Evolutionary conservation across 345 rosid genomes (phyloP).

Genomic region (Clarkia xantiana): DNA sequence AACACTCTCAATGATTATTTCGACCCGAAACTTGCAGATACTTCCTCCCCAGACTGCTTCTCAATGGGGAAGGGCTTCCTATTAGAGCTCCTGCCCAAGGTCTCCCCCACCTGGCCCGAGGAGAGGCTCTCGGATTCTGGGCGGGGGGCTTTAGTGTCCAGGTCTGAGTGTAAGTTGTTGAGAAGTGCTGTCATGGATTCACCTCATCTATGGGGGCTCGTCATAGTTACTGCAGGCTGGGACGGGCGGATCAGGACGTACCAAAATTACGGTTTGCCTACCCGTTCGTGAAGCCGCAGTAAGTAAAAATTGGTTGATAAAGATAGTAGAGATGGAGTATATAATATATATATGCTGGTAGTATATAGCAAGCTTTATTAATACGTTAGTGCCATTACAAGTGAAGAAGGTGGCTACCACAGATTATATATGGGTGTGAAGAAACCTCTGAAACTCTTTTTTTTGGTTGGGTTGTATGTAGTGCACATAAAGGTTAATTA

Average conservation of each 20-base stretch:
- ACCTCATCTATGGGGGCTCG: conserved; percentile 52
- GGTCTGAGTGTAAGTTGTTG: conserved; percentile 41
- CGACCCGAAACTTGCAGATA: conserved; percentile 22
- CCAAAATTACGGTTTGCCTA: conserved; percentile 61
- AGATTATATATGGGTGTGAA: too few species aligned
- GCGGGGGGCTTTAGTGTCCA: conserved; percentile 20
- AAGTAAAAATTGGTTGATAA: too few species aligned
- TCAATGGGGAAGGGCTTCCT: conserved; percentile 30
- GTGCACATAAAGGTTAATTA: too few species aligned
- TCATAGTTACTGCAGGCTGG: conserved; percentile 58
- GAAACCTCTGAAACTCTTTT: too few species aligned
- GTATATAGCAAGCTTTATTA: too few species aligned
- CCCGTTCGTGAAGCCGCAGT: conserved; percentile 15
- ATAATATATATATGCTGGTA: too few species aligned
- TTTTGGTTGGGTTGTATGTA: too few species aligned
- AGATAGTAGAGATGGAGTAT: too few species aligned
- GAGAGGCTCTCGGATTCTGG: conserved; percentile 42
- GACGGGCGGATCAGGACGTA: conserved; percentile 65
- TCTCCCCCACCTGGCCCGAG: conserved; percentile 72
- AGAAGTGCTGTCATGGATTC: conserved; percentile 37
- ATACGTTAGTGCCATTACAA: too few species aligned
- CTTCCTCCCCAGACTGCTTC: conserved; percentile 31
- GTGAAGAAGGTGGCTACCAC: too few species aligned
- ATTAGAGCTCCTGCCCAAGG: conserved; percentile 29
- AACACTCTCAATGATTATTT: conserved; percentile 16